Evolutionary conservation across 2,329 filamentous ascomycete genomes (phyloP).

Genomic region (Colletotrichum lentis): DNA sequence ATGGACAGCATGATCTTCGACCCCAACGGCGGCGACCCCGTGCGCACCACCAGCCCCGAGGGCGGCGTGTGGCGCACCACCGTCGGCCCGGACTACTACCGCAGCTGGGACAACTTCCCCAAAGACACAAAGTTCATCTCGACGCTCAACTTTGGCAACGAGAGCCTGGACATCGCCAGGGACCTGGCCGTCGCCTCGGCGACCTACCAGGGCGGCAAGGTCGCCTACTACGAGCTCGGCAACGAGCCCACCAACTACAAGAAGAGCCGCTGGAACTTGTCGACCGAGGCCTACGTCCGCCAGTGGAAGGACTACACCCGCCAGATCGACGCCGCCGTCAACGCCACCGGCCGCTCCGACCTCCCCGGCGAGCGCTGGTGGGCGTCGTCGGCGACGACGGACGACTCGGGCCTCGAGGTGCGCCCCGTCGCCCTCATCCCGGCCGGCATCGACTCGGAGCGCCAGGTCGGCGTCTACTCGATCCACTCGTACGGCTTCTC

Average conservation of each 20-base stretch:
- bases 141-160: conserved; percentile 39
- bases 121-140: conserved; percentile 37
- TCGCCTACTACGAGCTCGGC: conserved; percentile 38
- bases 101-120: conserved; percentile 37
- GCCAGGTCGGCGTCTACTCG: conserved; percentile 37
- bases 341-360: conserved; percentile 11
- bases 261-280: conserved; percentile 32
- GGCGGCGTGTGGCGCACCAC: conserved; percentile 34
- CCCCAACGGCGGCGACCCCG: conserved; percentile 29
- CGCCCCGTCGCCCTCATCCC: conserved; percentile 38
- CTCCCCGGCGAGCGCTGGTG: conserved; percentile 32
- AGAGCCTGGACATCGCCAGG: conserved; percentile 37
- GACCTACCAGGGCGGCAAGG: conserved; percentile 31
- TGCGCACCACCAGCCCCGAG: conserved; percentile 37
- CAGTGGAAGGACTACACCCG: conserved; percentile 26
- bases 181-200: conserved; percentile 37
- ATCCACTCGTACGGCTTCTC: conserved; percentile 35
- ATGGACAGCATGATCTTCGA: conserved; percentile 40
- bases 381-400: conserved; percentile 39
- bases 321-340: conserved; percentile 25
- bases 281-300: conserved; percentile 33
- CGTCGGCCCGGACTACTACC: conserved; percentile 20
- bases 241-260: conserved; percentile 39
- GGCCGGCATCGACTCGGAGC: conserved; percentile 34
- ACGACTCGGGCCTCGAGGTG: conserved; percentile 36